phyloP scores from a whole-genome alignment of 345 rosid species.

The Raphanus raphanistrum region DNA sequence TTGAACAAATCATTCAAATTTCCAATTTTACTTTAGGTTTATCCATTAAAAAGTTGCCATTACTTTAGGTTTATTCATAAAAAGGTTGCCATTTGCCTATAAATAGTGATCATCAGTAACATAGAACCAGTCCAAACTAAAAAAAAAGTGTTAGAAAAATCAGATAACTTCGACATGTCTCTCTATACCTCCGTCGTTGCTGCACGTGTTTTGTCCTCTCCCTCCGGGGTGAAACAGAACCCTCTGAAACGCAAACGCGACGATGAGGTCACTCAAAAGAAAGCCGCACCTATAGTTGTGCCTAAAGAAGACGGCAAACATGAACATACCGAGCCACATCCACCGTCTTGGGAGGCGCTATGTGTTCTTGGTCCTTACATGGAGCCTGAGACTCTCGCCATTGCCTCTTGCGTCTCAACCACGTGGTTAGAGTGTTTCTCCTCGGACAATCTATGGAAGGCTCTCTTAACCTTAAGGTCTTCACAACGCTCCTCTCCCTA shows the following conservation, averaged over 20 bases:
- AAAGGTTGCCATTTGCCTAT: no score
- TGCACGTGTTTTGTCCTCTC: neutral
- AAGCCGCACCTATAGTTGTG: neutral
- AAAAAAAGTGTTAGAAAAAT: neutral
- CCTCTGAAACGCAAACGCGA: neutral
- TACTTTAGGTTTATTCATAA: no score
- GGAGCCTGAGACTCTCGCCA: conserved; percentile 7
- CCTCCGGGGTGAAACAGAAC: neutral
- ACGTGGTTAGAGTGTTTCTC: conserved; percentile 22
- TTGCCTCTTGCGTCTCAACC: conserved; percentile 30
- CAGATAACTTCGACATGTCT: conserved; percentile 4
- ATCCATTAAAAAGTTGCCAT: no score
- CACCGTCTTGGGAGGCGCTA: conserved; percentile 7
- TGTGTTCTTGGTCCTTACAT: conserved; percentile 13
- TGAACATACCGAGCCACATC: no score
- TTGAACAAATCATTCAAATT: no score
- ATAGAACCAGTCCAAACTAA: neutral
- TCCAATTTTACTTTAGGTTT: no score
- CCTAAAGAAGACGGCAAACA: neutral
- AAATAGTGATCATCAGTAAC: neutral
- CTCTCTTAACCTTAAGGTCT: neutral
- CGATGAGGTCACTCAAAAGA: neutral
- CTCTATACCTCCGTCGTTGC: neutral
- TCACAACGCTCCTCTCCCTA: conserved; percentile 3
- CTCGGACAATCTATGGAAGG: conserved; percentile 17